Evolutionary conservation across 805 yeast genomes (phyloP).

Genomic region (Wickerhamomyces chambardii): DNA sequence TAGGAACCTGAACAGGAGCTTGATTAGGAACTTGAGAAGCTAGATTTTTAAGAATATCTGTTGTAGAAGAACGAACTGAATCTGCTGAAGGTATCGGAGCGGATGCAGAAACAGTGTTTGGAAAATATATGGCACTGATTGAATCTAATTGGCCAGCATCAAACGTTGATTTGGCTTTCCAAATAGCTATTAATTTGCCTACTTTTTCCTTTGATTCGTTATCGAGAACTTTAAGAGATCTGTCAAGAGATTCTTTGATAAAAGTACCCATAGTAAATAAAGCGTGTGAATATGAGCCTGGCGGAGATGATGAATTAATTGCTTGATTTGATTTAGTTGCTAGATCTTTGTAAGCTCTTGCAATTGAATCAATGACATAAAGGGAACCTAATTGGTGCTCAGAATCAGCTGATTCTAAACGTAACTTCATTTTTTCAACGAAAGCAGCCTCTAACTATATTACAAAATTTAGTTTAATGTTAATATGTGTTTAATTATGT

Average conservation of each 20-base stretch:
- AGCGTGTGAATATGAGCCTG: constrained; percentile 71
- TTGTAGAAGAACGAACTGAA: constrained; percentile 34
- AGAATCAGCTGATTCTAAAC: constrained; percentile 65
- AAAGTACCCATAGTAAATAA: constrained; percentile 54
- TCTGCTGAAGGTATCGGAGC: constrained; percentile 33
- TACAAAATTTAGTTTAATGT: not conserved
- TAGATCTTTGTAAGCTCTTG: constrained; percentile 74
- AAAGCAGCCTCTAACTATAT: constrained; percentile 40
- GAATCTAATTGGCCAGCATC: constrained; percentile 41
- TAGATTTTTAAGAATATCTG: constrained; percentile 59
- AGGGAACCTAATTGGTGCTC: constrained; percentile 85
- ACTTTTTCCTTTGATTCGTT: constrained; percentile 64
- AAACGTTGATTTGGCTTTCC: constrained; percentile 85
- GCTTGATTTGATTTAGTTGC: constrained; percentile 47
- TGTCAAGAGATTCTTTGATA: constrained; percentile 55
- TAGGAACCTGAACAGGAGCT: no score
- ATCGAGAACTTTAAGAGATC: constrained; percentile 47
- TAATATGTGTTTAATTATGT: no score
- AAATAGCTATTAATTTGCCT: constrained; percentile 79
- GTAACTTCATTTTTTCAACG: constrained; percentile 48
- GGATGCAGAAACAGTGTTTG: constrained; percentile 41
- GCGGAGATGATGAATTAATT: constrained; percentile 40
- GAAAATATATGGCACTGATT: constrained; percentile 56
- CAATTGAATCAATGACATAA: constrained; percentile 89
- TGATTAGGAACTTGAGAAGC: constrained; percentile 33